Conservation (phyloP, 2,329 filamentous ascomycete species). For the Amesomyces nigricolor region DNA sequence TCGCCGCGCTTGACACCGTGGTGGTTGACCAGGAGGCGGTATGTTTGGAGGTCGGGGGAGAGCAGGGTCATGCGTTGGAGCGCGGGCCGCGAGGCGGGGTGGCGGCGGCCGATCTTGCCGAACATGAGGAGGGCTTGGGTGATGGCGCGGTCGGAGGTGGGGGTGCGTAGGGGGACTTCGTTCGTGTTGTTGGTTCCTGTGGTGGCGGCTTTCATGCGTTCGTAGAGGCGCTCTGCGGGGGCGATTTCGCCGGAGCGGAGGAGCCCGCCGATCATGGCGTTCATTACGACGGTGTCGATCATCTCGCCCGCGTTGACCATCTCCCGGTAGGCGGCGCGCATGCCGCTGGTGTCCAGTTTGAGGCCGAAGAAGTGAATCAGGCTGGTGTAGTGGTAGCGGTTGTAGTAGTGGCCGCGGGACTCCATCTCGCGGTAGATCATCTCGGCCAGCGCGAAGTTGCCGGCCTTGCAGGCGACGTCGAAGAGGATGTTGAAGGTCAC, state of each 20-base stretch:
- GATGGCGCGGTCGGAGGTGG: conserved; percentile 44
- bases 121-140: conserved; percentile 55
- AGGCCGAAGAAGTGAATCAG: conserved; percentile 81
- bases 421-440: conserved; percentile 80
- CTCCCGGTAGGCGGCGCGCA: conserved; percentile 71
- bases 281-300: conserved; percentile 80
- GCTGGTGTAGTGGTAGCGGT: conserved; percentile 75
- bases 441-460: conserved; percentile 77
- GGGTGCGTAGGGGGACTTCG: conserved; percentile 39
- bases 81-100: conserved; percentile 47
- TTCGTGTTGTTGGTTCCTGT: background rate
- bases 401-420: conserved; percentile 59
- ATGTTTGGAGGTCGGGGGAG: conserved; percentile 72
- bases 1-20: conserved; percentile 65
- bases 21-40: conserved; percentile 71
- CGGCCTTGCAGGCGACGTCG: conserved; percentile 77
- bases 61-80: conserved; percentile 61
- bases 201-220: conserved; percentile 66
- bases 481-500: conserved; percentile 95
- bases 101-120: conserved; percentile 46
- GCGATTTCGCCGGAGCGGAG: conserved; percentile 68
- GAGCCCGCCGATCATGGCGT: conserved; percentile 76
- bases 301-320: conserved; percentile 83
- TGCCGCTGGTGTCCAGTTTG: conserved; percentile 63
- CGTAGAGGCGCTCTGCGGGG: conserved; percentile 75